A percentile compares a stretch with the other conserved stretches of the same genome.
phyloP scores from a whole-genome alignment of 2,329 filamentous ascomycete species.

The Hypoxylon sp. region DNA sequence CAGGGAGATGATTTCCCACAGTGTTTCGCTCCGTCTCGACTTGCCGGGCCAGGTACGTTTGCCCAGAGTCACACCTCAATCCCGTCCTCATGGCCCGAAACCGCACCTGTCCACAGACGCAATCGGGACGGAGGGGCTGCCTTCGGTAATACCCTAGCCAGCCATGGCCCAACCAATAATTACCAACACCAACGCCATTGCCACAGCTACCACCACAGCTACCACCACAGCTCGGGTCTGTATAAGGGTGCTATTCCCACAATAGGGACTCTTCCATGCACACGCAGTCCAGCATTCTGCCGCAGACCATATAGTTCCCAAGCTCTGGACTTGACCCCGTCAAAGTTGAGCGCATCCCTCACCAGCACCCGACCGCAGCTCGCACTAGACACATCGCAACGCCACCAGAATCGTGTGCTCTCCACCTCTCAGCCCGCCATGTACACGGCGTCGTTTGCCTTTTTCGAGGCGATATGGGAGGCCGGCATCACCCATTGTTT shows the following conservation, averaged over 20 bases:
- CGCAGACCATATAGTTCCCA: conserved; percentile 26
- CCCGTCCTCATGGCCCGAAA: conserved; percentile 33
- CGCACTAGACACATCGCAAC: conserved; percentile 10
- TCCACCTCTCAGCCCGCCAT: conserved; percentile 40
- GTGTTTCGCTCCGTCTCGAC: conserved; percentile 14
- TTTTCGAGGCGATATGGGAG: conserved; percentile 64
- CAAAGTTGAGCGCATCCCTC: conserved; percentile 6
- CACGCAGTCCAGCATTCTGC: not conserved
- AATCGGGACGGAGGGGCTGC: conserved; percentile 31
- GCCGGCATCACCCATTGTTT: conserved; percentile 57
- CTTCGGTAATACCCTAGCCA: conserved; percentile 31
- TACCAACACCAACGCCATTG: conserved; percentile 1
- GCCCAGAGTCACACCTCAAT: conserved; percentile 8
- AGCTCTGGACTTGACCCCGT: not conserved
- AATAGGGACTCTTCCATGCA: not conserved
- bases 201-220: conserved; percentile 3
- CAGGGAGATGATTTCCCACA: conserved; percentile 34
- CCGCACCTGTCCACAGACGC: conserved; percentile 27
- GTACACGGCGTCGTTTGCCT: conserved; percentile 77
- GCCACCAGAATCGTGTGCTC: conserved; percentile 14
- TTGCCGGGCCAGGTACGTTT: conserved; percentile 17
- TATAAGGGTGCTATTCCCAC: conserved; percentile 22
- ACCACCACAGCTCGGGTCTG: conserved; percentile 10
- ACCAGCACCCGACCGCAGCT: conserved; percentile 2
- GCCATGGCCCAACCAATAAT: conserved; percentile 26